These are phyloP conservation scores for Microcos paniculata DNA, from an alignment of 345 rosid genomes.

Conservation along the genomic window DNA sequence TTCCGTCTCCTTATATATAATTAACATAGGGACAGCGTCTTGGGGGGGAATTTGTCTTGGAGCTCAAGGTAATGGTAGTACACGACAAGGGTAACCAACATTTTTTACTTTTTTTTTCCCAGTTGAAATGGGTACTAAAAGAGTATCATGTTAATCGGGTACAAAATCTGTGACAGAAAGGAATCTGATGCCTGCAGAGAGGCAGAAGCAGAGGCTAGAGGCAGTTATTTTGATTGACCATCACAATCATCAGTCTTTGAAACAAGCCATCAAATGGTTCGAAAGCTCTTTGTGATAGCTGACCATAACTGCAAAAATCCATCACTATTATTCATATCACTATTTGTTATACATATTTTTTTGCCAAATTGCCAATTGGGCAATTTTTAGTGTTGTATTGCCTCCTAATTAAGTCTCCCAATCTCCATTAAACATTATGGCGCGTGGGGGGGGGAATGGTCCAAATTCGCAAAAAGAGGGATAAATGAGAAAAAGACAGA, in stretches of 20 bases:
- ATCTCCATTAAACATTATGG: too few relatives aligned
- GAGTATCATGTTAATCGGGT: constrained; percentile 15
- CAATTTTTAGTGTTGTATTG: too few relatives aligned
- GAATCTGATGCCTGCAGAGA: constrained; percentile 28
- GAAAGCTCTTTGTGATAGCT: constrained; percentile 19
- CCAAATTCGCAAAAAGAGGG: neutral
- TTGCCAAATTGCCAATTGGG: neutral
- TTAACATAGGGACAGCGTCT: too few relatives aligned
- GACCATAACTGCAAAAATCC: constrained; percentile 17
- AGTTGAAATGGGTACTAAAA: neutral
- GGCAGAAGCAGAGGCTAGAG: neutral
- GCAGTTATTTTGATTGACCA: constrained; percentile 20
- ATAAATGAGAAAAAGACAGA: neutral
- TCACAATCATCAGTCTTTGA: constrained; percentile 12
- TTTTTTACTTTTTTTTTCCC: neutral
- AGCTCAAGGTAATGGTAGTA: too few relatives aligned
- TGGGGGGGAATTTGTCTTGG: too few relatives aligned
- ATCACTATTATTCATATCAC: too few relatives aligned
- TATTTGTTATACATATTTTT: neutral
- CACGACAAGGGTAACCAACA: constrained; percentile 18
- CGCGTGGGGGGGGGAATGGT: too few relatives aligned
- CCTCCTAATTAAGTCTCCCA: too few relatives aligned
- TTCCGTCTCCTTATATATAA: constrained; percentile 19
- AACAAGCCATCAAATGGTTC: constrained; percentile 24
- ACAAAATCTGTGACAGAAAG: constrained; percentile 32